phyloP scores from a whole-genome alignment of 139 green algal species.

The Chlamydomonas eustigma region DNA sequence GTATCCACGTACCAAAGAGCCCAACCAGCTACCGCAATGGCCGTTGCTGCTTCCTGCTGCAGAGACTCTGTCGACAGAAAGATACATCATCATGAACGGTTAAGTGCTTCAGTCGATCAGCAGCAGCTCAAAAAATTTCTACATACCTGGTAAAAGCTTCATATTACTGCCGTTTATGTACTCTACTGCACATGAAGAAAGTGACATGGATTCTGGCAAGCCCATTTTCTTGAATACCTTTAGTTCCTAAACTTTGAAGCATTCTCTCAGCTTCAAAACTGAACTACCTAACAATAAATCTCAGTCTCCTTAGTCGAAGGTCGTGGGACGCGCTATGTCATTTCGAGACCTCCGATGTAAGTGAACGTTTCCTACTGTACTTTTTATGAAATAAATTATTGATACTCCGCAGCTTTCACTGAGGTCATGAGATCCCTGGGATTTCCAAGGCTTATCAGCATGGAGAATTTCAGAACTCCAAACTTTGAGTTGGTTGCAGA shows the following conservation, averaged over 20 bases:
- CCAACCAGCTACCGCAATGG: constrained; percentile 31
- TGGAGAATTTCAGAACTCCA: constrained; percentile 71
- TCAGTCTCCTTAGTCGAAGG: background rate
- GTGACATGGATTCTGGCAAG: background rate
- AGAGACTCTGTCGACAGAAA: constrained; percentile 23
- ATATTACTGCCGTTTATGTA: no score
- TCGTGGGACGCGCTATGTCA: constrained; percentile 30
- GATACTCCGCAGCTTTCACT: constrained; percentile 52
- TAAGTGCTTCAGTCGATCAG: background rate
- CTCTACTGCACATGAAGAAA: background rate
- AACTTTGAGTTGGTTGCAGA: constrained; percentile 88
- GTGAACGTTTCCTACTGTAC: background rate
- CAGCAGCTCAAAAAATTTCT: background rate
- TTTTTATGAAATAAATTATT: background rate
- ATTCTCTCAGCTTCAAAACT: no score
- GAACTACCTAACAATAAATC: no score
- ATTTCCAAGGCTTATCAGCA: constrained; percentile 65
- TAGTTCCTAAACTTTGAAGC: no score
- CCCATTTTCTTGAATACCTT: no score
- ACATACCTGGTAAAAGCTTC: constrained; percentile 17
- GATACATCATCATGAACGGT: constrained; percentile 5
- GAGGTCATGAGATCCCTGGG: constrained; percentile 73
- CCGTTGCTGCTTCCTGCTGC: constrained; percentile 44
- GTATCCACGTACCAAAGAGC: constrained; percentile 51
- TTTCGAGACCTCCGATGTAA: constrained; percentile 55